Conservation (phyloP, 345 rosid genomes). For the Populus tremula region DNA sequence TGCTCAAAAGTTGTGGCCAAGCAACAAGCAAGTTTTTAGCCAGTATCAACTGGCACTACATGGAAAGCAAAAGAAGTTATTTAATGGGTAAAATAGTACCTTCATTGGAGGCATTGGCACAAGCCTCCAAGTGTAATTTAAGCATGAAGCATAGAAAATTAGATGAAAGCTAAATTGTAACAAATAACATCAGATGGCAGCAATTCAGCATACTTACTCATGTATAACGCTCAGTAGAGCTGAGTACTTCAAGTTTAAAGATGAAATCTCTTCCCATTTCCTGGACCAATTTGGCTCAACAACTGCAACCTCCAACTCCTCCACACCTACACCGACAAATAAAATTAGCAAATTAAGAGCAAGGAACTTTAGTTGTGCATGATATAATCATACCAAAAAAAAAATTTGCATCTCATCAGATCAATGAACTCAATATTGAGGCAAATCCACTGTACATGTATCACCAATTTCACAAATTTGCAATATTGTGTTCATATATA, state of each 20-base stretch:
- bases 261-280: conserved; percentile 57
- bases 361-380: neutral
- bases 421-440: neutral
- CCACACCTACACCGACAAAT: conserved; percentile 45
- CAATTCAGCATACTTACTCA: conserved; percentile 49
- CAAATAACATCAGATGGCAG: neutral
- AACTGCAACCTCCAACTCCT: conserved; percentile 71
- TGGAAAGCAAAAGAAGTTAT: neutral
- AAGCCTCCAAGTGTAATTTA: neutral
- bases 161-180: neutral
- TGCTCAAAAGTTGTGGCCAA: neutral
- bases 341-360: conserved; percentile 1
- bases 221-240: conserved; percentile 49
- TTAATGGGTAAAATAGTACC: neutral
- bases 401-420: neutral
- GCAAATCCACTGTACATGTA: neutral
- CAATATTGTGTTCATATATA: neutral
- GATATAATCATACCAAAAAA: neutral
- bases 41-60: neutral
- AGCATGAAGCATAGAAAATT: neutral
- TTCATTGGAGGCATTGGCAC: neutral
- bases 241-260: conserved; percentile 60
- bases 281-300: conserved; percentile 65
- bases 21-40: neutral
- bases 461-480: neutral